Percentiles rank a stretch among this genome's conserved stretches.
phyloP scores from a whole-genome alignment of 2,329 filamentous ascomycete genomes.

The Coniochaeta ligniaria region DNA sequence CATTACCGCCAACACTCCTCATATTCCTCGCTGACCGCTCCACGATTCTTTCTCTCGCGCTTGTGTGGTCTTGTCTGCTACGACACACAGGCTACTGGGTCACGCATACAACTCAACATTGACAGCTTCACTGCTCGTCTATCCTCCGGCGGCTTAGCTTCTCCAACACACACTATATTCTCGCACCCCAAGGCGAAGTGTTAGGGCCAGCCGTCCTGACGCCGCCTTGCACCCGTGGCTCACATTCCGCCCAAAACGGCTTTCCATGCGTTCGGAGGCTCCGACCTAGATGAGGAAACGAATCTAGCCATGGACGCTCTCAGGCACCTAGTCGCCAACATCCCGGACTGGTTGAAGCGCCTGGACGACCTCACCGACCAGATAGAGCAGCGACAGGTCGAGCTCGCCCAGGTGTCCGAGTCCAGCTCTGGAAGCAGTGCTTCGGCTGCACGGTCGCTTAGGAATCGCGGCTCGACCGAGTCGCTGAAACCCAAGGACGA shows the following conservation, averaged over 20 bases:
- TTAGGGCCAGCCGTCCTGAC: background rate
- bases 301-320: slow-evolving; percentile 46
- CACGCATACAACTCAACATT: background rate
- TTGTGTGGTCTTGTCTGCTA: background rate
- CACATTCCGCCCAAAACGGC: slow-evolving; percentile 13
- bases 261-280: slow-evolving; percentile 3
- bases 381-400: slow-evolving; percentile 53
- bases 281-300: slow-evolving; percentile 15
- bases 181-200: background rate
- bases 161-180: background rate
- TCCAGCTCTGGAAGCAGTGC: background rate
- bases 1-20: background rate
- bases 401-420: slow-evolving; percentile 36
- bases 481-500: slow-evolving; percentile 45
- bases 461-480: slow-evolving; percentile 46
- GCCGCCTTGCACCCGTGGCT: background rate
- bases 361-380: slow-evolving; percentile 54
- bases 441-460: slow-evolving; percentile 28
- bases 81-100: background rate
- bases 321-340: slow-evolving; percentile 43
- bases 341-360: slow-evolving; percentile 52
- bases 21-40: background rate
- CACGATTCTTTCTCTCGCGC: background rate
- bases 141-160: background rate
- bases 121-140: background rate